Conservation (phyloP, 2,329 filamentous ascomycete genomes). For the Coniochaeta pulveracea region DNA sequence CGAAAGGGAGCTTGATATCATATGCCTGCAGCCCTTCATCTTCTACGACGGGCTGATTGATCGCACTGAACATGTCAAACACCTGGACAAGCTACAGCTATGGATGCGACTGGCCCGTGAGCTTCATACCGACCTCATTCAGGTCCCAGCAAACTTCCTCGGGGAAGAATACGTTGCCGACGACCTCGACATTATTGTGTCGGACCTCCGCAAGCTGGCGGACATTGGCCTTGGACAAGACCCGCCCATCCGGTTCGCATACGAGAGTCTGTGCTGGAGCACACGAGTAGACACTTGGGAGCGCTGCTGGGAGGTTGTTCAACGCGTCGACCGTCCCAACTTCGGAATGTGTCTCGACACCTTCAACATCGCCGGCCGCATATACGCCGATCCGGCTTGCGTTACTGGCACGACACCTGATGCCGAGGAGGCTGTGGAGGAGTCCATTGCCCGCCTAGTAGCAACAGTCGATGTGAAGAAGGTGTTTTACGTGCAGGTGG, state of each 20-base stretch:
- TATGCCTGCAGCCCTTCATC: slow-evolving; percentile 66
- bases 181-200: slow-evolving; percentile 42
- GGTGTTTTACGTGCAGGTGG: slow-evolving; percentile 67
- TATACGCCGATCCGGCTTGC: slow-evolving; percentile 57
- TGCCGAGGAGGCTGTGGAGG: slow-evolving; percentile 41
- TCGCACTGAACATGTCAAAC: slow-evolving; percentile 40
- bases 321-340: slow-evolving; percentile 53
- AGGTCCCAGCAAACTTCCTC: slow-evolving; percentile 64
- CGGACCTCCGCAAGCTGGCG: slow-evolving; percentile 53
- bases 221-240: slow-evolving; percentile 50
- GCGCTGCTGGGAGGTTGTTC: slow-evolving; percentile 55
- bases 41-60: slow-evolving; percentile 67
- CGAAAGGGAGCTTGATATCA: slow-evolving; percentile 41
- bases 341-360: slow-evolving; percentile 71
- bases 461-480: slow-evolving; percentile 46
- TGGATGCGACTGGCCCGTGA: slow-evolving; percentile 59
- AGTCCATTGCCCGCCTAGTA: slow-evolving; percentile 43
- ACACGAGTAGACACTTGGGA: slow-evolving; percentile 64
- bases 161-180: slow-evolving; percentile 30
- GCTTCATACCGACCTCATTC: slow-evolving; percentile 59
- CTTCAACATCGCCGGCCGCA: slow-evolving; percentile 63
- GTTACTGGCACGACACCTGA: slow-evolving; percentile 36
- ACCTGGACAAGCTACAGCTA: slow-evolving; percentile 51
- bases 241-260: slow-evolving; percentile 55
- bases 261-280: slow-evolving; percentile 64